These are phyloP conservation scores for Saccharum officinarum DNA, from an alignment of 176 grass and related monocot genomes.

Conservation along the genomic window DNA sequence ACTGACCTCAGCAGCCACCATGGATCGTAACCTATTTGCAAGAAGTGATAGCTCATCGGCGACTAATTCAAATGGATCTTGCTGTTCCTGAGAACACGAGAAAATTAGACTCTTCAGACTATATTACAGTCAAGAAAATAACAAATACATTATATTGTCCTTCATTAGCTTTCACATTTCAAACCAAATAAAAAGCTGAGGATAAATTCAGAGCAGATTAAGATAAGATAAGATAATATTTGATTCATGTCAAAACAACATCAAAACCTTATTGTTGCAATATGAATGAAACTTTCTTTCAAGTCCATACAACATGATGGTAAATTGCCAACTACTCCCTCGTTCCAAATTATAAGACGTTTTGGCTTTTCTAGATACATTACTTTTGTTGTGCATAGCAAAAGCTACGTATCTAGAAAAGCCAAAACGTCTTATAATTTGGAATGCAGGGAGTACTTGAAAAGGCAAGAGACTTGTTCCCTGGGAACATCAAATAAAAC, in stretches of 20 bases:
- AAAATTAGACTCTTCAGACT: neutral
- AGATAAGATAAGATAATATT: neutral
- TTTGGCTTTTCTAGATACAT: too few species aligned
- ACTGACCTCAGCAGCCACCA: conserved; percentile 84
- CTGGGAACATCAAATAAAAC: neutral
- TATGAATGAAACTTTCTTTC: conserved; percentile 5
- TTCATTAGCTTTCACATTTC: neutral
- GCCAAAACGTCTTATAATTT: too few species aligned
- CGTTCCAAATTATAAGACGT: too few species aligned
- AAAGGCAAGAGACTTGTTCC: neutral
- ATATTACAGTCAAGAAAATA: neutral
- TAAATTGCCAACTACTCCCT: neutral
- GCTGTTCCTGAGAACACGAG: conserved; percentile 36
- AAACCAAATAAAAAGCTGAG: neutral
- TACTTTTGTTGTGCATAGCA: too few species aligned
- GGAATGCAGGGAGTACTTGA: too few species aligned
- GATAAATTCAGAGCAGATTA: neutral
- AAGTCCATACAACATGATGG: neutral
- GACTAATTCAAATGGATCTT: conserved; percentile 89
- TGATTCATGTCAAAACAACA: neutral
- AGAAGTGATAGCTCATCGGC: conserved; percentile 83
- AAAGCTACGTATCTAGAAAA: too few species aligned
- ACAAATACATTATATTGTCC: neutral
- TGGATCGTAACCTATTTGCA: conserved; percentile 79
- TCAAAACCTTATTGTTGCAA: neutral